These are phyloP conservation scores for Sesbania bispinosa DNA, from an alignment of 306 rosid genomes.

Conservation along the genomic window DNA sequence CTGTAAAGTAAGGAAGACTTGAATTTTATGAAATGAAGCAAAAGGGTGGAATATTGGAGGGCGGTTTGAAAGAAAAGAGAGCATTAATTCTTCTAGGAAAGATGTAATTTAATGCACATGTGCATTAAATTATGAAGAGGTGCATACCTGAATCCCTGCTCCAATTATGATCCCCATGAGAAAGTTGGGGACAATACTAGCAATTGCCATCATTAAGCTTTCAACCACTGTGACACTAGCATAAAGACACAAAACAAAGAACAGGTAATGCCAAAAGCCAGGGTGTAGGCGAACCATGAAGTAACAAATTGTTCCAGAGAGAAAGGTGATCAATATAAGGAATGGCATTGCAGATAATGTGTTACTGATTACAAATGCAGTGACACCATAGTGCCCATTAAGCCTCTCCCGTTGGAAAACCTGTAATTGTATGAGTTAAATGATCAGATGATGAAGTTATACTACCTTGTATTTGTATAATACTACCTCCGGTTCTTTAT, in stretches of 20 bases:
- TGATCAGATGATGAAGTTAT: neutral
- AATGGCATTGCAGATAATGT: slow-evolving; percentile 91
- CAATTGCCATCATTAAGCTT: slow-evolving; percentile 99
- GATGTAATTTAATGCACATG: neutral
- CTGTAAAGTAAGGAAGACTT: neutral
- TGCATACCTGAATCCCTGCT: slow-evolving; percentile 87
- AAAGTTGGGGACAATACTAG: slow-evolving; percentile 92
- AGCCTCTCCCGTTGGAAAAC: slow-evolving; percentile 97
- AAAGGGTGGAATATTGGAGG: neutral
- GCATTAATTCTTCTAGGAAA: neutral
- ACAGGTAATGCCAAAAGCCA: slow-evolving; percentile 77
- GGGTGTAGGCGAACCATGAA: slow-evolving; percentile 96
- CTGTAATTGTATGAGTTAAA: slow-evolving; percentile 30
- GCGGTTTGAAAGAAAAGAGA: neutral
- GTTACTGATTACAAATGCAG: slow-evolving; percentile 79
- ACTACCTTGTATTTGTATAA: no score
- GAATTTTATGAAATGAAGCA: neutral
- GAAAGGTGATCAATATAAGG: slow-evolving; percentile 76
- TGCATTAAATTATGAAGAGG: neutral
- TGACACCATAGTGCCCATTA: slow-evolving; percentile 92
- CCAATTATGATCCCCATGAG: slow-evolving; percentile 98
- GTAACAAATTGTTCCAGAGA: slow-evolving; percentile 90
- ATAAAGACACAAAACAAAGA: slow-evolving; percentile 88
- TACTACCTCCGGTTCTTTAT: no score
- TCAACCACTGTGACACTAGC: slow-evolving; percentile 98